phyloP scores from a whole-genome alignment of 2,329 filamentous ascomycete genomes.

The Teratosphaeriaceae sp. region DNA sequence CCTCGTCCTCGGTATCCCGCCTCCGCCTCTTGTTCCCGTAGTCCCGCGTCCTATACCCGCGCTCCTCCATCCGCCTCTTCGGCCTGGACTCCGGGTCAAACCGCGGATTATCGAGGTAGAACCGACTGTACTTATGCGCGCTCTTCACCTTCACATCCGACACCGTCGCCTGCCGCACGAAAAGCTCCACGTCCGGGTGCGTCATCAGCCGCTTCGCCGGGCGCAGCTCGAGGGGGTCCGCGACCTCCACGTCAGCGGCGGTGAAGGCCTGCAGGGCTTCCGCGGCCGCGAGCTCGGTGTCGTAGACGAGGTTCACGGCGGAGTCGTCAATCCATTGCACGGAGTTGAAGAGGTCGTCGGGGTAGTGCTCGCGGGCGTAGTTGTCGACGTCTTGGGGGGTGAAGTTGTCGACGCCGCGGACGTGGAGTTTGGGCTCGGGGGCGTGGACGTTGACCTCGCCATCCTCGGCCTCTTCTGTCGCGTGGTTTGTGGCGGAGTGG shows the following conservation, averaged over 20 bases:
- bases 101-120: constrained; percentile 88
- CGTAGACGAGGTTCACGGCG: constrained; percentile 80
- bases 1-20: constrained; percentile 45
- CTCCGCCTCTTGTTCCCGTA: constrained; percentile 48
- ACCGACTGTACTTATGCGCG: constrained; percentile 75
- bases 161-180: constrained; percentile 65
- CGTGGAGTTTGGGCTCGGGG: constrained; percentile 61
- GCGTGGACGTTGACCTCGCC: constrained; percentile 26
- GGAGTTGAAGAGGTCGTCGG: constrained; percentile 46
- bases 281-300: constrained; percentile 46
- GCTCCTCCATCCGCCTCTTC: constrained; percentile 9
- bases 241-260: constrained; percentile 17
- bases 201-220: constrained; percentile 62
- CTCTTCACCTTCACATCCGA: constrained; percentile 74
- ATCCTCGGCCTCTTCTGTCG: constrained; percentile 25
- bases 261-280: constrained; percentile 49
- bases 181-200: constrained; percentile 62
- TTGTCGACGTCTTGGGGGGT: constrained; percentile 72
- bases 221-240: constrained; percentile 53
- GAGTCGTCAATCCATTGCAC: constrained; percentile 96
- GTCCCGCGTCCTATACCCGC: constrained; percentile 11
- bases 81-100: constrained; percentile 71
- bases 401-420: constrained; percentile 75
- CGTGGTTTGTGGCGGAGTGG: constrained; percentile 21
- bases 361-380: constrained; percentile 59